These are phyloP conservation scores for Hypericum androsaemum DNA, from an alignment of 345 rosid species.

Conservation along the genomic window DNA sequence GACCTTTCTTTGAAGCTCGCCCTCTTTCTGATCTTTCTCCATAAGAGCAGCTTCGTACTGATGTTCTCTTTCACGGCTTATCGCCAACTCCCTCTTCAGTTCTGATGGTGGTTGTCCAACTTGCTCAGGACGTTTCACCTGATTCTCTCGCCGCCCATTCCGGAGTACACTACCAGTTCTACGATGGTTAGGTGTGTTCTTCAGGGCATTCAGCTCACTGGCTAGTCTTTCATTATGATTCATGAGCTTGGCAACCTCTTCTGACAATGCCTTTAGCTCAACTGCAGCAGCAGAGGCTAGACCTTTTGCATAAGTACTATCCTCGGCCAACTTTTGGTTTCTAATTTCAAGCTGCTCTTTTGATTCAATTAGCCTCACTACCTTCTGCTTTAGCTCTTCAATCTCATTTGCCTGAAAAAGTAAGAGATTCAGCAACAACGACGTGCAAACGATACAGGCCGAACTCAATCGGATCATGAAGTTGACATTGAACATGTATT, in stretches of 20 bases:
- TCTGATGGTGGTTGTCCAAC: constrained; percentile 37
- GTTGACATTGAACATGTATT: too few relatives aligned
- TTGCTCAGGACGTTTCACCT: constrained; percentile 56
- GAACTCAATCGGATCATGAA: too few relatives aligned
- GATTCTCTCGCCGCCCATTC: constrained; percentile 62
- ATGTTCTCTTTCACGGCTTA: constrained; percentile 70
- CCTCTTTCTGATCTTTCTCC: constrained; percentile 77
- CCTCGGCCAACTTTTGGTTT: constrained; percentile 81
- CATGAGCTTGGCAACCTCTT: constrained; percentile 95
- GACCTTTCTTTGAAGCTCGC: constrained; percentile 61
- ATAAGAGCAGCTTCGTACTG: constrained; percentile 66
- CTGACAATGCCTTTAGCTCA: constrained; percentile 95
- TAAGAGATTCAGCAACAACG: neutral
- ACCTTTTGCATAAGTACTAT: constrained; percentile 94
- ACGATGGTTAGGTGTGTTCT: constrained; percentile 50
- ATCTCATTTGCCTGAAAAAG: constrained; percentile 44
- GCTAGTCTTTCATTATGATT: constrained; percentile 71
- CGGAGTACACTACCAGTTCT: constrained; percentile 36
- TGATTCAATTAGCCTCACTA: constrained; percentile 40
- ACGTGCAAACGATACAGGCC: neutral
- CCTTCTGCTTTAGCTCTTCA: constrained; percentile 68
- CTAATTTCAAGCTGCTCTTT: constrained; percentile 61
- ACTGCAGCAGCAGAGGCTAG: constrained; percentile 99
- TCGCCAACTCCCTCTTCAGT: constrained; percentile 70
- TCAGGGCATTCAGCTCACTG: constrained; percentile 54